Percentiles rank a stretch among this genome's conserved stretches.
Evolutionary conservation across 1,284 basidiomycete genomes (phyloP).

Genomic region (Moesziomyces globuligerus): DNA sequence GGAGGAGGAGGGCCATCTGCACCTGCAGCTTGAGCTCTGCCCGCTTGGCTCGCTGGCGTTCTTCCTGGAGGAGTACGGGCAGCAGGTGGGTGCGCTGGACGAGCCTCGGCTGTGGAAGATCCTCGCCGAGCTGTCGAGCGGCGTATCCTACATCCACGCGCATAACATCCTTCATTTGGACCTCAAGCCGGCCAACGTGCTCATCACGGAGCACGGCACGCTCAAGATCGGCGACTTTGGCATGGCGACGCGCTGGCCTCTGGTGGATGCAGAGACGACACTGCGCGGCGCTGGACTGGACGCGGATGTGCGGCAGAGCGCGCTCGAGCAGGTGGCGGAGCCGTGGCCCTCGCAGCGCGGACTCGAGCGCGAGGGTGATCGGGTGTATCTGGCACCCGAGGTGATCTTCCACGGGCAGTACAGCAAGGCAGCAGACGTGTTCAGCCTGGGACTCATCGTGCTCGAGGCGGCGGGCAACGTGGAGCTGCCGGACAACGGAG

Average conservation of each 20-base stretch:
- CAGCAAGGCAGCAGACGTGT: slow-evolving; percentile 93
- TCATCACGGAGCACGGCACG: slow-evolving; percentile 86
- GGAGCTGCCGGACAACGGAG: slow-evolving; percentile 94
- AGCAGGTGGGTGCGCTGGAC: slow-evolving; percentile 81
- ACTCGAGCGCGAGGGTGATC: slow-evolving; percentile 88
- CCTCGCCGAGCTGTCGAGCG: slow-evolving; percentile 80
- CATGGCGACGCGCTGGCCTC: slow-evolving; percentile 66
- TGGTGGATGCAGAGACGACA: slow-evolving; percentile 53
- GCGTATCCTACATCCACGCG: slow-evolving; percentile 88
- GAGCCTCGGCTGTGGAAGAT: slow-evolving; percentile 98
- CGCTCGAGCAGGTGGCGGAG: slow-evolving; percentile 19
- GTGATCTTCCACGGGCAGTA: slow-evolving; percentile 86
- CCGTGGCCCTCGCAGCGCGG: slow-evolving; percentile 21
- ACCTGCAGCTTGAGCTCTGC: slow-evolving; percentile 94
- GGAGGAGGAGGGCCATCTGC: slow-evolving; percentile 91
- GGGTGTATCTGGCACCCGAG: slow-evolving; percentile 97
- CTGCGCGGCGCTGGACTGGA: slow-evolving; percentile 57
- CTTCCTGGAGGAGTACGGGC: slow-evolving; percentile 93
- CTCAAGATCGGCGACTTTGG: slow-evolving; percentile 99
- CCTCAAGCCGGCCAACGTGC: slow-evolving; percentile 96
- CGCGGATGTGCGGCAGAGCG: slow-evolving; percentile 8
- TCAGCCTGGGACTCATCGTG: slow-evolving; percentile 94
- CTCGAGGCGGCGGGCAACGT: slow-evolving; percentile 96
- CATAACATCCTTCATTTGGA: slow-evolving; percentile 93
- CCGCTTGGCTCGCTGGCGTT: slow-evolving; percentile 88